These are phyloP conservation scores for Aureobasidium melanogenum DNA, from an alignment of 2,329 filamentous ascomycete species.

Conservation along the genomic window DNA sequence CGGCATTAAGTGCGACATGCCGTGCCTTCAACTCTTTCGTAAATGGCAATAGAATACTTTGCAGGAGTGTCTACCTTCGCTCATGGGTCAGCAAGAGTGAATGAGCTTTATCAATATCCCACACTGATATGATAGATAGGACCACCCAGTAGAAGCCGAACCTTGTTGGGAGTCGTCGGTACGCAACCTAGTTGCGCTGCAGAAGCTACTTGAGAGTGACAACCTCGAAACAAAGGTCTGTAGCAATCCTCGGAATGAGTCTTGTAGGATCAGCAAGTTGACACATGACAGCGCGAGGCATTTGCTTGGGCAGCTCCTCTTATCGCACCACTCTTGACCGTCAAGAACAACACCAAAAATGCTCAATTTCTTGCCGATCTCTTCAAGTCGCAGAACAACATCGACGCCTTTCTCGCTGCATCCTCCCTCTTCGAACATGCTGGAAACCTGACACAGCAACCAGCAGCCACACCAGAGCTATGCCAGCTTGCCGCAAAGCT, in stretches of 20 bases:
- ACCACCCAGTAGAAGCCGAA: slow-evolving; percentile 15
- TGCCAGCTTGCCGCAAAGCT: slow-evolving; percentile 62
- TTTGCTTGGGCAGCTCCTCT: slow-evolving; percentile 19
- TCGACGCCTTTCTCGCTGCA: slow-evolving; percentile 52
- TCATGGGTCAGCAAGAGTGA: background rate
- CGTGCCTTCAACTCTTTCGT: slow-evolving; percentile 46
- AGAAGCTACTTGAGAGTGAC: slow-evolving; percentile 38
- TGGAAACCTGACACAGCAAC: slow-evolving; percentile 33
- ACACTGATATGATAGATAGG: slow-evolving; percentile 2
- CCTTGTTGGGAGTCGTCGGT: slow-evolving; percentile 30
- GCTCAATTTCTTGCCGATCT: slow-evolving; percentile 27
- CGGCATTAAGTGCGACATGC: slow-evolving; percentile 44
- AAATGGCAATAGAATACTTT: slow-evolving; percentile 50
- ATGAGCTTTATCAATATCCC: slow-evolving; percentile 13
- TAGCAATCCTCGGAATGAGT: background rate
- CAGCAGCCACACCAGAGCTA: slow-evolving; percentile 32
- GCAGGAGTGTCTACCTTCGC: slow-evolving; percentile 52
- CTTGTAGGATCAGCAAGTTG: background rate
- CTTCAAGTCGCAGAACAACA: slow-evolving; percentile 42
- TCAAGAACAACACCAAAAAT: slow-evolving; percentile 36
- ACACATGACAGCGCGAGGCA: slow-evolving; percentile 24
- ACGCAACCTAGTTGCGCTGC: slow-evolving; percentile 27
- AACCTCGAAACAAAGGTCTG: slow-evolving; percentile 30
- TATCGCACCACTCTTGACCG: slow-evolving; percentile 18
- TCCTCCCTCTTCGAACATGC: slow-evolving; percentile 57